Evolutionary conservation across 805 yeast genomes (phyloP).

Genomic region (Yarrowia bubula): DNA sequence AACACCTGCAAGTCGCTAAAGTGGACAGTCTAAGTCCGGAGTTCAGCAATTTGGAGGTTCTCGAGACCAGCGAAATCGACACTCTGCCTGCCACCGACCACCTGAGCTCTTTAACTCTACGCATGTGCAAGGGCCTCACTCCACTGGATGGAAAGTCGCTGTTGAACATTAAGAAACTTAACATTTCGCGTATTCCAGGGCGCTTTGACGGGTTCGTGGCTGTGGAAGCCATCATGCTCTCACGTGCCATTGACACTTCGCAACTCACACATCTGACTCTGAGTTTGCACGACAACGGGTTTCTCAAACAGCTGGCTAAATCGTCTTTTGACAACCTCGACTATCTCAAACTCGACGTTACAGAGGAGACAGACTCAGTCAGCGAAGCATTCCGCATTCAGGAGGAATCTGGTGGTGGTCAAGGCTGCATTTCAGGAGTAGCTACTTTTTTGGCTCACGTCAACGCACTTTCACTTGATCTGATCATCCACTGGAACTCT

Average conservation of each 20-base stretch:
- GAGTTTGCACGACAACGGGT: not conserved
- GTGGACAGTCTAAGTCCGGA: not conserved
- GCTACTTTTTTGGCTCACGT: slow-evolving; percentile 16
- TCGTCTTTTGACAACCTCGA: not conserved
- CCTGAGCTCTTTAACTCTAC: not conserved
- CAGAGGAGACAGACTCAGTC: not conserved
- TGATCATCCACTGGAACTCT: slow-evolving; percentile 18
- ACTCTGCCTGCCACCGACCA: not conserved
- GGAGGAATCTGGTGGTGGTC: not conserved
- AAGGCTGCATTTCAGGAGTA: not conserved
- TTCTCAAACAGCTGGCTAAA: not conserved
- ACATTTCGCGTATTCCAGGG: slow-evolving; percentile 1
- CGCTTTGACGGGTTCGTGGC: slow-evolving; percentile 36
- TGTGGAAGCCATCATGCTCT: slow-evolving; percentile 35
- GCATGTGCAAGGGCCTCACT: slow-evolving; percentile 2
- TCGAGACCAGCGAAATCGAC: slow-evolving; percentile 6
- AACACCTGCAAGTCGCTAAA: not conserved
- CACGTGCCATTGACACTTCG: slow-evolving; percentile 16
- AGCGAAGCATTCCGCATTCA: not conserved
- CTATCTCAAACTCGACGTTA: not conserved
- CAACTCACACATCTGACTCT: slow-evolving; percentile 1
- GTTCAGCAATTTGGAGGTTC: not conserved
- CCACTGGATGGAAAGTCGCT: not conserved
- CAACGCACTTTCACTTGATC: slow-evolving; percentile 2
- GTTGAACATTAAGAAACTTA: not conserved